Conservation (phyloP, 2,329 filamentous ascomycete species). For the Pseudopyrenochaeta lycopersici region DNA sequence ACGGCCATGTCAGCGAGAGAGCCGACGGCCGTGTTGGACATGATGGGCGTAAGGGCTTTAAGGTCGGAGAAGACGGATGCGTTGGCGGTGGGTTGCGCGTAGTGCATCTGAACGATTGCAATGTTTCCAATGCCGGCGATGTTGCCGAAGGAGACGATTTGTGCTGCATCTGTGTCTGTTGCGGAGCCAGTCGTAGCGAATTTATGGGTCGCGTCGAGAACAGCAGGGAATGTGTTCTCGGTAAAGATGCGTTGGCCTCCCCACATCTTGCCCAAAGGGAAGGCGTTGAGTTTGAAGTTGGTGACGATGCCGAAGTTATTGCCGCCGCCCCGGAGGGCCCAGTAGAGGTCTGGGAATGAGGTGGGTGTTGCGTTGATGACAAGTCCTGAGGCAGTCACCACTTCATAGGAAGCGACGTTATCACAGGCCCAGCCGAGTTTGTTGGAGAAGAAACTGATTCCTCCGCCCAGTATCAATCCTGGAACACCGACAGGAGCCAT, state of each 20-base stretch:
- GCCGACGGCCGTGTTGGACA: constrained; percentile 29
- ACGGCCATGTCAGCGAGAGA: constrained; percentile 31
- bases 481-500: constrained; percentile 39
- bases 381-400: constrained; percentile 25
- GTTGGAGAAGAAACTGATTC: constrained; percentile 30
- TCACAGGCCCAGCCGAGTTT: constrained; percentile 38
- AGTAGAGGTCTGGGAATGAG: constrained; percentile 50
- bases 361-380: constrained; percentile 11
- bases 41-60: constrained; percentile 29
- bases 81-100: constrained; percentile 32
- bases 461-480: constrained; percentile 38
- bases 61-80: constrained; percentile 35
- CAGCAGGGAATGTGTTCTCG: constrained; percentile 9
- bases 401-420: constrained; percentile 33
- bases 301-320: constrained; percentile 45
- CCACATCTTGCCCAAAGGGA: constrained; percentile 33
- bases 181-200: constrained; percentile 21
- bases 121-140: constrained; percentile 24
- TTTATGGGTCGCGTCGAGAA: constrained; percentile 24
- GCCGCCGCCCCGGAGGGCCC: constrained; percentile 43
- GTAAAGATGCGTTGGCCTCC: constrained; percentile 25
- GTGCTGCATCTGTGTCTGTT: constrained; percentile 33
- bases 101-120: constrained; percentile 33
- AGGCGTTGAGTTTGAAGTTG: constrained; percentile 30
- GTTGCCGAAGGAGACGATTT: constrained; percentile 22